These are phyloP conservation scores for Fusarium paranaense DNA, from an alignment of 2,329 filamentous ascomycete species.

Conservation along the genomic window DNA sequence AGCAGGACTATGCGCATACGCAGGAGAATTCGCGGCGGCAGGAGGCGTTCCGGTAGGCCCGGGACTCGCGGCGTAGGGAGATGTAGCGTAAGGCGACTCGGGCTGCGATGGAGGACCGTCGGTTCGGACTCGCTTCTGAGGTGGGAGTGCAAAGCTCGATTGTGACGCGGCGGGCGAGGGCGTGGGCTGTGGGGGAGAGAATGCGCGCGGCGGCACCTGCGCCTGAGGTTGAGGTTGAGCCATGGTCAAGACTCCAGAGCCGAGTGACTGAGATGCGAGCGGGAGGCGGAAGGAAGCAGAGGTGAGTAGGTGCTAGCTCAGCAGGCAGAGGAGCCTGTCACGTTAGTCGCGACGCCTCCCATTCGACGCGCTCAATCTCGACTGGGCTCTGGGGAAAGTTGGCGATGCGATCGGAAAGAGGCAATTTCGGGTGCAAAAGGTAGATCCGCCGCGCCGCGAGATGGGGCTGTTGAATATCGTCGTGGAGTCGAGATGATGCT, in stretches of 20 bases:
- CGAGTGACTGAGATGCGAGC: slow-evolving; percentile 12
- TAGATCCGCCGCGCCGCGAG: slow-evolving; percentile 29
- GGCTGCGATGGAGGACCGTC: slow-evolving; percentile 75
- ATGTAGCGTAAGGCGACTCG: slow-evolving; percentile 68
- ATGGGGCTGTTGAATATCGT: slow-evolving; percentile 42
- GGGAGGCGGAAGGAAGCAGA: slow-evolving; percentile 15
- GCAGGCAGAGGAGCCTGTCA: slow-evolving; percentile 64
- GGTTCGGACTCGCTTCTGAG: slow-evolving; percentile 73
- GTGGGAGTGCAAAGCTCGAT: slow-evolving; percentile 68
- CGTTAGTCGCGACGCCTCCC: slow-evolving; percentile 57
- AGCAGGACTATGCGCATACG: slow-evolving; percentile 50
- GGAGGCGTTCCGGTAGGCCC: slow-evolving; percentile 55
- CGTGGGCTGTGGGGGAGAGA: slow-evolving; percentile 71
- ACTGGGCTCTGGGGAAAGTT: slow-evolving; percentile 29
- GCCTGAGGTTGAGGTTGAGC: slow-evolving; percentile 67
- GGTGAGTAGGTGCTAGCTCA: slow-evolving; percentile 48
- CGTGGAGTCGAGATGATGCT: slow-evolving; percentile 39
- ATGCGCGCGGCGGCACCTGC: slow-evolving; percentile 63
- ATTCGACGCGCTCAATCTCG: slow-evolving; percentile 55
- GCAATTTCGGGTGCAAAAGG: slow-evolving; percentile 14
- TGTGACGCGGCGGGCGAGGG: slow-evolving; percentile 71
- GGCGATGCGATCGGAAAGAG: slow-evolving; percentile 8
- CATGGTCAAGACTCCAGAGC: slow-evolving; percentile 53
- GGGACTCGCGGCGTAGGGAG: slow-evolving; percentile 63
- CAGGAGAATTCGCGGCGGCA: slow-evolving; percentile 52